phyloP scores from a whole-genome alignment of 2,329 filamentous ascomycete species.

The Chaetomiaceae sp. region DNA sequence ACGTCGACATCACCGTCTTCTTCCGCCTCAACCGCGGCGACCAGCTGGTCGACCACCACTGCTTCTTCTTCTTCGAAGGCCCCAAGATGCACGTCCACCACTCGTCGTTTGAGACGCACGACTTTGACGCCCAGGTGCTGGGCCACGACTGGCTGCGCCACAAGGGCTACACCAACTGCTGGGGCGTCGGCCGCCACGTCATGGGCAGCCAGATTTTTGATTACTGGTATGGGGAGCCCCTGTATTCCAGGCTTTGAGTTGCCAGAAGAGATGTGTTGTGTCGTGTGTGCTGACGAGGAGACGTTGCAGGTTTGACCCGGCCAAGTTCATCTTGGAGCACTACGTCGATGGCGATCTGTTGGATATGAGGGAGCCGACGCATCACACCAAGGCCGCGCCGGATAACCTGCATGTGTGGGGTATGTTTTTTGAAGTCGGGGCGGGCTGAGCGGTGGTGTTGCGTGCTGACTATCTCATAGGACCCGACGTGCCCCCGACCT shows the following conservation, averaged over 20 bases:
- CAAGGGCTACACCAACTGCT: constrained; percentile 60
- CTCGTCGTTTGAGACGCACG: constrained; percentile 64
- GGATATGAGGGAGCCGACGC: constrained; percentile 46
- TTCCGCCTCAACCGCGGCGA: constrained; percentile 41
- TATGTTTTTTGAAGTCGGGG: constrained; percentile 21
- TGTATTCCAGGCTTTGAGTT: constrained; percentile 28
- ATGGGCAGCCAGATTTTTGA: constrained; percentile 69
- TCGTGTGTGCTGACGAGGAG: background rate
- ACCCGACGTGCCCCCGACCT: constrained; percentile 14
- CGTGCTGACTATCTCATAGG: constrained; percentile 3
- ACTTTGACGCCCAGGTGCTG: constrained; percentile 65
- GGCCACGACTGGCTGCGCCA: constrained; percentile 64
- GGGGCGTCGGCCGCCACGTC: constrained; percentile 67
- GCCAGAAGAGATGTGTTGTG: no score
- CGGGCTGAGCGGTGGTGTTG: no score
- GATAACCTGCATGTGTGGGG: constrained; percentile 45
- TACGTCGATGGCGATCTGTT: constrained; percentile 67
- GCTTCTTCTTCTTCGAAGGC: constrained; percentile 47
- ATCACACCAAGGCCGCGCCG: constrained; percentile 36
- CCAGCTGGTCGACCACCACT: constrained; percentile 46
- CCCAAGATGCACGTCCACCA: constrained; percentile 57
- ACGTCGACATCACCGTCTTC: constrained; percentile 40
- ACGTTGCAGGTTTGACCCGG: constrained; percentile 51
- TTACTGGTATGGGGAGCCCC: constrained; percentile 66
- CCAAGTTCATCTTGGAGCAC: constrained; percentile 61